These are phyloP conservation scores for Mycena olivaceomarginata DNA, from an alignment of 768 basidiomycete genomes.

Conservation along the genomic window DNA sequence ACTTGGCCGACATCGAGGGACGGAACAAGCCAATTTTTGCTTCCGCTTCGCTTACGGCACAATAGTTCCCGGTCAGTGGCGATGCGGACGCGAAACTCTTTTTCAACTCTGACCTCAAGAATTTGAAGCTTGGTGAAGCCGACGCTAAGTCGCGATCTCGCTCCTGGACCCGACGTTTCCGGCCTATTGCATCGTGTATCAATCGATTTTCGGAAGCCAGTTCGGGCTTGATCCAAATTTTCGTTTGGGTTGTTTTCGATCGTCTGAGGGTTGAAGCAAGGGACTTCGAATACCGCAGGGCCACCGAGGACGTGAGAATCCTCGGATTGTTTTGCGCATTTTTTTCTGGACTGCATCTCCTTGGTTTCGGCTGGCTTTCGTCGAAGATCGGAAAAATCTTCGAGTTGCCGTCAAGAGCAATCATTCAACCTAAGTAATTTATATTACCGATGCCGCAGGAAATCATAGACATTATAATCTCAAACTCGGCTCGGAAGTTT, in stretches of 20 bases:
- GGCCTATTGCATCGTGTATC: not conserved
- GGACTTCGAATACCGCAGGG: not conserved
- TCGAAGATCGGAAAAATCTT: too few relatives aligned
- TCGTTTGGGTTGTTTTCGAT: too few relatives aligned
- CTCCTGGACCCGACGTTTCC: not conserved
- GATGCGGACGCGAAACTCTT: not conserved
- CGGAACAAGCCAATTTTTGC: conserved; percentile 1
- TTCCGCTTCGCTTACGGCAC: conserved; percentile 24
- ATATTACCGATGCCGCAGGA: conserved; percentile 14
- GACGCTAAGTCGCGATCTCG: not conserved
- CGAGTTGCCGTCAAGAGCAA: too few relatives aligned
- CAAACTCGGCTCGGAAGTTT: not conserved
- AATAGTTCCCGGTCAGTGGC: conserved; percentile 16
- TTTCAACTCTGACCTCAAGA: too few relatives aligned
- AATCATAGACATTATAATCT: conserved; percentile 23
- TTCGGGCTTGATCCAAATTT: not conserved
- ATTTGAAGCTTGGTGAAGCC: too few relatives aligned
- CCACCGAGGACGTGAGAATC: not conserved
- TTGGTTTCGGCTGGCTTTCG: too few relatives aligned
- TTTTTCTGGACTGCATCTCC: too few relatives aligned
- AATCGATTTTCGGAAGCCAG: not conserved
- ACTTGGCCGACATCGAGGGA: not conserved
- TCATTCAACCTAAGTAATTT: too few relatives aligned
- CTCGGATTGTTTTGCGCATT: not conserved
- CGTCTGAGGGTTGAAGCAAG: not conserved